phyloP scores from a whole-genome alignment of 2,329 filamentous ascomycete species.

The Phaeosphaeria sp. region DNA sequence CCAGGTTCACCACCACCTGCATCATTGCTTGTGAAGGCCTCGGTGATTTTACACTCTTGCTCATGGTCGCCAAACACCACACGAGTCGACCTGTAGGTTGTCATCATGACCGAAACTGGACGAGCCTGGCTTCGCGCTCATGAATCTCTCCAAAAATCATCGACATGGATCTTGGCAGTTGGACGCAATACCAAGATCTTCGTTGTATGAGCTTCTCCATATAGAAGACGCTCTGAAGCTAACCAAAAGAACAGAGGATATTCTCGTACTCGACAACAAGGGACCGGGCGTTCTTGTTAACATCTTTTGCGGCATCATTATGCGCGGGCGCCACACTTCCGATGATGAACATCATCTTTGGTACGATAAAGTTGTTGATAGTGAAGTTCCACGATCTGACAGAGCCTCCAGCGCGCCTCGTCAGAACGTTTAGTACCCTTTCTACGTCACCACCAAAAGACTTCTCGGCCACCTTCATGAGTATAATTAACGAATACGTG shows the following conservation, averaged over 20 bases:
- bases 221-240: neutral
- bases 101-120: neutral
- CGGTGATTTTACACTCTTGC: neutral
- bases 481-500: conserved; percentile 27
- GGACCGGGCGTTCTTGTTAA: conserved; percentile 20
- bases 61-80: neutral
- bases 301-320: conserved; percentile 24
- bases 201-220: neutral
- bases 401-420: conserved; percentile 15
- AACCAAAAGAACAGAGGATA: conserved; percentile 20
- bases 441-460: conserved; percentile 4
- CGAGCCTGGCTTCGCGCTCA: neutral
- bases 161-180: neutral
- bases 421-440: conserved; percentile 18
- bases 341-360: conserved; percentile 65
- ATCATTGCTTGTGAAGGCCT: neutral
- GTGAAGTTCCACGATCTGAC: neutral
- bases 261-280: conserved; percentile 22
- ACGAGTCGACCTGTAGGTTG: neutral
- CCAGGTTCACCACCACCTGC: neutral
- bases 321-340: conserved; percentile 48
- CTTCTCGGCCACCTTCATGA: conserved; percentile 12
- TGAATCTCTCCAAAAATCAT: neutral
- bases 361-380: no score
- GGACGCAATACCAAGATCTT: neutral